Evolutionary conservation across 352 stramenopile species (phyloP).

Genomic region (Pythium sukuiense): DNA sequence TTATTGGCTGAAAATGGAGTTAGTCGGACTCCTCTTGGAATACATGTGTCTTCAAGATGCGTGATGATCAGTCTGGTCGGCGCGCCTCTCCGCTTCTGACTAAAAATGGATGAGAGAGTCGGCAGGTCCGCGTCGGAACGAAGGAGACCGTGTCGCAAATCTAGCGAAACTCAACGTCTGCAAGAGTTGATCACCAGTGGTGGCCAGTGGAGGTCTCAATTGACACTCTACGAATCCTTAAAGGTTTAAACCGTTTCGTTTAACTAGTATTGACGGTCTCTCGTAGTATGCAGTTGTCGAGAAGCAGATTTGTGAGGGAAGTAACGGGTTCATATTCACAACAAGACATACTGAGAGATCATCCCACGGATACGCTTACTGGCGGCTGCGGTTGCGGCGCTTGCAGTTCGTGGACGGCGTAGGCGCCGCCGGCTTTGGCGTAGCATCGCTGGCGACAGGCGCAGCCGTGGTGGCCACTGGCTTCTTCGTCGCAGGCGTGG

Average conservation of each 20-base stretch:
- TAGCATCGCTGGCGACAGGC: not conserved
- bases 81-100: too few relatives aligned
- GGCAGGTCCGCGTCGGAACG: too few relatives aligned
- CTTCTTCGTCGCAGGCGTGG: not conserved
- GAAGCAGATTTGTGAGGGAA: not conserved
- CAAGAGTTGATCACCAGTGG: too few relatives aligned
- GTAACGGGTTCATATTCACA: not conserved
- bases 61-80: not conserved
- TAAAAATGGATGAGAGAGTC: too few relatives aligned
- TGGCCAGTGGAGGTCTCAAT: too few relatives aligned
- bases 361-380: not conserved
- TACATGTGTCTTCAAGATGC: not conserved
- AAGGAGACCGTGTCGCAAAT: too few relatives aligned
- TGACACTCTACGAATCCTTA: too few relatives aligned
- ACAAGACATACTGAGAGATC: not conserved
- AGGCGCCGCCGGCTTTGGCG: not conserved
- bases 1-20: not conserved
- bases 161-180: too few relatives aligned
- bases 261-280: too few relatives aligned
- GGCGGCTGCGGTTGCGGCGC: not conserved
- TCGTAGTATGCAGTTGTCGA: too few relatives aligned
- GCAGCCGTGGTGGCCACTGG: not conserved
- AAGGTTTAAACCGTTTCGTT: too few relatives aligned
- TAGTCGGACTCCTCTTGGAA: not conserved
- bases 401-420: conserved; percentile 2